These are phyloP conservation scores for Syzygium aqueum DNA, from an alignment of 345 rosid genomes.

Conservation along the genomic window DNA sequence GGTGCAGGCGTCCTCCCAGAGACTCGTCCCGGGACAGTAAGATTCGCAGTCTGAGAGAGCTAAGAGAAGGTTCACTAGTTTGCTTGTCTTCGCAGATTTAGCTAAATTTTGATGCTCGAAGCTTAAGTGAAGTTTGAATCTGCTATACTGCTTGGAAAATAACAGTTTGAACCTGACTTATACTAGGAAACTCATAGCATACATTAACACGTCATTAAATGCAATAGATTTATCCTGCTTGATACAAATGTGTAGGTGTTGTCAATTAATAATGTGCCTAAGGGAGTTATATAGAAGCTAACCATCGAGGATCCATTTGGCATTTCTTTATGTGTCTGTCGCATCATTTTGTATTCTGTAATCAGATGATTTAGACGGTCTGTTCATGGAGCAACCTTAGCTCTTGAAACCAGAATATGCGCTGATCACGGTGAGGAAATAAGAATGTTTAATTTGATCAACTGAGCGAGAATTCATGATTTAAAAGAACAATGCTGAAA, in stretches of 20 bases:
- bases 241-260: neutral
- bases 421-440: neutral
- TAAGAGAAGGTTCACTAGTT: neutral
- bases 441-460: neutral
- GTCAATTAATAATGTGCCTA: neutral
- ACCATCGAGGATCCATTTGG: neutral
- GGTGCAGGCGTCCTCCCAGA: constrained; percentile 9
- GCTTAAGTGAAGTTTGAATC: neutral
- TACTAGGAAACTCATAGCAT: neutral
- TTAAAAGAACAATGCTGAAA: neutral
- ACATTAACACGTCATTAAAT: neutral
- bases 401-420: neutral
- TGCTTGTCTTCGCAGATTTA: neutral
- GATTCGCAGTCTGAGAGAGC: neutral
- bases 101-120: neutral
- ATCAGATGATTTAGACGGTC: neutral
- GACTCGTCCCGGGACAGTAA: neutral
- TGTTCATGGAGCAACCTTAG: neutral
- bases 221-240: neutral
- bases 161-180: neutral
- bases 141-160: neutral
- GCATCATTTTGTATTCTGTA: neutral
- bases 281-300: neutral
- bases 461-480: neutral
- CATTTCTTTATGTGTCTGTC: neutral